Percentiles rank a stretch among this genome's conserved stretches.
Conservation (phyloP, 1,139 yeast species). For the Petasospora rhodanensis region DNA sequence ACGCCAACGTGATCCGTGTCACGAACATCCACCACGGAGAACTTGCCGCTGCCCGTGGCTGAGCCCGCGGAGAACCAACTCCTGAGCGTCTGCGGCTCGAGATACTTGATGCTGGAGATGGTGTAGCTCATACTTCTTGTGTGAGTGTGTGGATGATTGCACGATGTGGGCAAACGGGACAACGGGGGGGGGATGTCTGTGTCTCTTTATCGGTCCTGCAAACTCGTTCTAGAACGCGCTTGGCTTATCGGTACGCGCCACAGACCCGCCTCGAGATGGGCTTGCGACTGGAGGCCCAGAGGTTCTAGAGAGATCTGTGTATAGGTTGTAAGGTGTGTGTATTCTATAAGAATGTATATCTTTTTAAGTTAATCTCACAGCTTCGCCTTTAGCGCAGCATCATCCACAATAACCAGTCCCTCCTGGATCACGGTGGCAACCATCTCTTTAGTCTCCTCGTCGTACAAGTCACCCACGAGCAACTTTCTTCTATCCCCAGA, state of each 20-base stretch:
- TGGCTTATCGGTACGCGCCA: no score
- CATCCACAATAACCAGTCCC: conserved; percentile 40
- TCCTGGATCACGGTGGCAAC: conserved; percentile 68
- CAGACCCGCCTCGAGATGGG: no score
- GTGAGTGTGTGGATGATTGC: conserved; percentile 1
- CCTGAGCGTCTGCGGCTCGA: conserved; percentile 42
- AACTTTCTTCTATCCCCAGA: conserved; percentile 52
- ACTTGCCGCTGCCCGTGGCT: conserved; percentile 37
- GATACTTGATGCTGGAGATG: conserved; percentile 34
- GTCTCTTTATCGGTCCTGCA: no score
- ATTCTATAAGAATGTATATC: no score
- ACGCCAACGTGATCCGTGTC: conserved; percentile 72
- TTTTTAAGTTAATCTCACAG: no score
- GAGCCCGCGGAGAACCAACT: conserved; percentile 42
- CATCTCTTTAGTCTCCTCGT: conserved; percentile 42
- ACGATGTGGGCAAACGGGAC: neutral
- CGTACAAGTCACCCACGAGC: conserved; percentile 56
- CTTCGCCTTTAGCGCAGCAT: conserved; percentile 11
- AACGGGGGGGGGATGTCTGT: no score
- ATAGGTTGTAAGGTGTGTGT: no score
- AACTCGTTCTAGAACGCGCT: no score
- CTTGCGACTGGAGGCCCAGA: no score
- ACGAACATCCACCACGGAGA: conserved; percentile 80
- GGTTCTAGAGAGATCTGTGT: no score
- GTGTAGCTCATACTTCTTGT: conserved; percentile 12